These are phyloP conservation scores for Babesia bovis DNA, from an alignment of 169 alveolate species.

Conservation along the genomic window DNA sequence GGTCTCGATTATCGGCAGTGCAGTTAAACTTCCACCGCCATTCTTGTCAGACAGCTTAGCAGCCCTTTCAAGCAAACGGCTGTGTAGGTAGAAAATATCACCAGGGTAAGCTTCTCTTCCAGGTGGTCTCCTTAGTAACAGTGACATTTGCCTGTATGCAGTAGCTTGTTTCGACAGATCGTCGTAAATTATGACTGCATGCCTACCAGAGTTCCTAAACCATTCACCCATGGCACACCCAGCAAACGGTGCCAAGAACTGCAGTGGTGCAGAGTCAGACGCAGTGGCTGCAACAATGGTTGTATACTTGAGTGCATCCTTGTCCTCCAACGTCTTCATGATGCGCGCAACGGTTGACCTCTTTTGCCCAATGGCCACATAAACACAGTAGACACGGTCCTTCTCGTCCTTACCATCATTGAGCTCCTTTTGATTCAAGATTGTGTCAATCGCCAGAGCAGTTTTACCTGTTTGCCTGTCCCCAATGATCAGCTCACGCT, in stretches of 20 bases:
- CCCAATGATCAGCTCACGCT: slow-evolving; percentile 97
- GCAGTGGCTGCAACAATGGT: slow-evolving; percentile 98
- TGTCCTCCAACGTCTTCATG: slow-evolving; percentile 82
- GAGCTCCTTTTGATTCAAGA: slow-evolving; percentile 88
- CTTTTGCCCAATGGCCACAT: slow-evolving; percentile 98
- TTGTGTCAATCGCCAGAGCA: slow-evolving; percentile 95
- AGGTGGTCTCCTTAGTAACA: slow-evolving; percentile 93
- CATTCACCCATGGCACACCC: slow-evolving; percentile 99
- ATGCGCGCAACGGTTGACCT: slow-evolving; percentile 93
- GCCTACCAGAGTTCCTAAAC: slow-evolving; percentile 96
- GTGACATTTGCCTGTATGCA: slow-evolving; percentile 95
- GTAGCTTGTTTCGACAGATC: slow-evolving; percentile 98
- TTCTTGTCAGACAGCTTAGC: slow-evolving; percentile 91
- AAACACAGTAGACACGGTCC: slow-evolving; percentile 92
- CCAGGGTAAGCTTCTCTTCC: slow-evolving; percentile 97
- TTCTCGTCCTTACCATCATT: slow-evolving; percentile 81
- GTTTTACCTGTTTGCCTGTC: slow-evolving; percentile 99
- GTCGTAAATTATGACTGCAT: slow-evolving; percentile 94
- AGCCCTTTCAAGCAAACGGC: slow-evolving; percentile 95
- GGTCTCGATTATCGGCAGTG: slow-evolving; percentile 97
- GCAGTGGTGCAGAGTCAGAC: slow-evolving; percentile 98
- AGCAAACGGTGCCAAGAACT: slow-evolving; percentile 95
- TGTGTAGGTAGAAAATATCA: slow-evolving; percentile 96
- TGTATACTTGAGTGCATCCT: slow-evolving; percentile 92
- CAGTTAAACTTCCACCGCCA: slow-evolving; percentile 96